Conservation (phyloP, 2,329 filamentous ascomycete genomes). For the Pseudocercospora musae region DNA sequence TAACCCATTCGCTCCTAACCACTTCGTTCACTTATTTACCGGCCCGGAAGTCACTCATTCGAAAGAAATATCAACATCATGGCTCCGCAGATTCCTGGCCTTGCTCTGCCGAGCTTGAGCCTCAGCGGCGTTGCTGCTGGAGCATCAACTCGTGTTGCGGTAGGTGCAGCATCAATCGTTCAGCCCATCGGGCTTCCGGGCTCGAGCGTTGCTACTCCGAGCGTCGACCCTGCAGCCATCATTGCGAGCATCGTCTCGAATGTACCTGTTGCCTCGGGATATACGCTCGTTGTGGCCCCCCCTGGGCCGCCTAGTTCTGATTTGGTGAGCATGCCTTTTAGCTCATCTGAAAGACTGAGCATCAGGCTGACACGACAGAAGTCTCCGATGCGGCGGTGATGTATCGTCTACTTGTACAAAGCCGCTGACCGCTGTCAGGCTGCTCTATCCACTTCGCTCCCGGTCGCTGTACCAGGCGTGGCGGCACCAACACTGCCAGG, state of each 20-base stretch:
- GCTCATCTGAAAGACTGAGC: background rate
- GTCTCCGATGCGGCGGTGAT: background rate
- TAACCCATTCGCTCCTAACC: background rate
- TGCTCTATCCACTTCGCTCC: background rate
- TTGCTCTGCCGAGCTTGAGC: background rate
- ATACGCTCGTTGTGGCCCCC: background rate
- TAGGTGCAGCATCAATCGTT: background rate
- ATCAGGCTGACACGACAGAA: background rate
- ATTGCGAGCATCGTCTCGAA: background rate
- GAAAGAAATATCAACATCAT: background rate
- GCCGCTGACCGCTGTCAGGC: background rate
- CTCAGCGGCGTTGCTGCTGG: background rate
- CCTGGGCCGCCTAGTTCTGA: background rate
- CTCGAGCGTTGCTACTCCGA: background rate
- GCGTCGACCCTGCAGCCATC: background rate
- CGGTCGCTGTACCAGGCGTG: background rate
- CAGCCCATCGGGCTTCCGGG: background rate
- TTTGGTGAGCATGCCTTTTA: background rate
- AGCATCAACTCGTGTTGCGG: background rate
- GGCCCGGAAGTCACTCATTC: background rate
- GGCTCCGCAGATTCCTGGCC: background rate
- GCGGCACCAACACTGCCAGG: background rate
- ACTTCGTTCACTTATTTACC: background rate
- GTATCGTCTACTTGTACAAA: background rate
- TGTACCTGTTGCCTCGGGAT: background rate